Evolutionary conservation across 129 eudicot species (phyloP), one percentile per base, ranked within the genome.

Genomic region (Gnaphalium uliginosum): DNA sequence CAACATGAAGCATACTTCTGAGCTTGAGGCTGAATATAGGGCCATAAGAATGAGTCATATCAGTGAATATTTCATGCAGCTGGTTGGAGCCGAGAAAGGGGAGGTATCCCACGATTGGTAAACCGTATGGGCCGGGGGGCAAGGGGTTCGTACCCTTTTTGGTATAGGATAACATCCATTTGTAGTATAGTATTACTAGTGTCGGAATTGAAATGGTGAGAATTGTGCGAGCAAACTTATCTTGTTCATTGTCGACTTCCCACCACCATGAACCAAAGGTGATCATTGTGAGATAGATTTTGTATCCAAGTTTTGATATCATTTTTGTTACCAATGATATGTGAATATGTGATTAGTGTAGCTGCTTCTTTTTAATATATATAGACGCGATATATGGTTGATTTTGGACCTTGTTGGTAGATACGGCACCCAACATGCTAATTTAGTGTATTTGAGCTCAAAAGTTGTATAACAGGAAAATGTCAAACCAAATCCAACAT

Each of bases 61-160:
- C 19, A 4, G 76, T 70, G 75, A 79, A 79, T 41, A 10, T 48
- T 50, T 51, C 51, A 21, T 69, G 83, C 46, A 83, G 35, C 39
- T 33, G 24, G 39, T 83, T 65, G 17, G 80, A 18, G 27, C 77
- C 66, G 1, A 79, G 78, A 66, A 71, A 79, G 0, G 81, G 84
- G 73, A 79, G 81, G 76, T 83, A 78, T 0, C 87, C 87, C 0
- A 79, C 22, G 6, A 83, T 1, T 11, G 83, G 83, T 75, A 79
- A 74, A 23, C 87, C 87, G 14, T 51, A 78, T 8, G 84, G 84
- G 4, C 84, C 81, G 0, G 84, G 84, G 15, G 87, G 76, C 69
- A 73, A 30, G 22, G 22, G 60, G 2, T 21, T 2, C 10, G 26
- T 65, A 30, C 24, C 3, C 32, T 57, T 73, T 22, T 1, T 11